Evolutionary conservation across 2,329 filamentous ascomycete genomes (phyloP).

Genomic region (Alternaria panax): DNA sequence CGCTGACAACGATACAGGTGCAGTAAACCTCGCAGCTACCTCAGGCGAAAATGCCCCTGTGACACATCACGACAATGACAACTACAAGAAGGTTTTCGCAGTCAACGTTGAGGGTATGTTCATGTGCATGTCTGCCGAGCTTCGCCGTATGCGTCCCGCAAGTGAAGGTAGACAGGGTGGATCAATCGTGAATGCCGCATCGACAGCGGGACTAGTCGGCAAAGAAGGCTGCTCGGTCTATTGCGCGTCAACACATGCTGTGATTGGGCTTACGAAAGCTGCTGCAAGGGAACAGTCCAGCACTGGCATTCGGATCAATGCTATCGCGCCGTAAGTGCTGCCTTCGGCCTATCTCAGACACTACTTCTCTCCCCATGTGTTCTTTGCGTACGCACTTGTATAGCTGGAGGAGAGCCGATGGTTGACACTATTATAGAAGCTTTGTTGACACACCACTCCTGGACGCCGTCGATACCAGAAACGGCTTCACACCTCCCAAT

Average conservation of each 20-base stretch:
- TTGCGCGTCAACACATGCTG: conserved; percentile 38
- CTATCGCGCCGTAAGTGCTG: conserved; percentile 52
- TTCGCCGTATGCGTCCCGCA: conserved; percentile 48
- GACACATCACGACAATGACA: conserved; percentile 39
- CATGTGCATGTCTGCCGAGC: conserved; percentile 42
- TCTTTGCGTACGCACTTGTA: not conserved
- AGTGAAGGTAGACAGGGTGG: conserved; percentile 14
- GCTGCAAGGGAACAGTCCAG: conserved; percentile 48
- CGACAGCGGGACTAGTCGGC: conserved; percentile 56
- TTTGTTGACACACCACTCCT: conserved; percentile 28
- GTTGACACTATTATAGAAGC: conserved; percentile 12
- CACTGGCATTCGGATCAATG: conserved; percentile 46
- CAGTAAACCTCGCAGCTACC: conserved; percentile 47
- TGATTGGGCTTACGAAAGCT: conserved; percentile 46
- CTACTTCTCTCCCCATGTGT: not conserved
- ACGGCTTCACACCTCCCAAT: conserved; percentile 14
- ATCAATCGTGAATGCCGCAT: conserved; percentile 54
- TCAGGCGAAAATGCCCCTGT: conserved; percentile 44
- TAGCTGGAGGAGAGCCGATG: not conserved
- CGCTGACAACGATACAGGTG: conserved; percentile 2
- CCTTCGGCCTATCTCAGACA: not conserved
- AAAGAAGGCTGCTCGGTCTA: conserved; percentile 34
- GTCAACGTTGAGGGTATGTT: conserved; percentile 48
- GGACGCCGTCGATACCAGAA: conserved; percentile 3
- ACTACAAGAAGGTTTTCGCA: conserved; percentile 44